Conservation (phyloP, 2,329 filamentous ascomycete genomes). For the Chalaropsis ovoidea region DNA sequence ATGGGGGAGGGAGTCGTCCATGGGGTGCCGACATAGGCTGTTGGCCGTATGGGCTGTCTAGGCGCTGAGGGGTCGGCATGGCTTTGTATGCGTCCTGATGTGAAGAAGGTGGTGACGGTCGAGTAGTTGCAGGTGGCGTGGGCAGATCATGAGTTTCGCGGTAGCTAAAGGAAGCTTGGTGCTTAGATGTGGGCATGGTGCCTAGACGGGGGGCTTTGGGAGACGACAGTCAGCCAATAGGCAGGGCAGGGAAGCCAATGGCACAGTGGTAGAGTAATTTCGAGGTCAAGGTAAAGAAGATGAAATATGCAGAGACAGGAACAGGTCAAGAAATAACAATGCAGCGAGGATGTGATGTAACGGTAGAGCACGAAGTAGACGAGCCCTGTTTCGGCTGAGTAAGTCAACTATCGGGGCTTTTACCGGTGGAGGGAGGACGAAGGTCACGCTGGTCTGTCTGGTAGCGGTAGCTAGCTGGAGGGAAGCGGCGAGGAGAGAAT, state of each 20-base stretch:
- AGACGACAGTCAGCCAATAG: not conserved
- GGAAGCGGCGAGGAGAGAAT: not conserved
- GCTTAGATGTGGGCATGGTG: constrained; percentile 53
- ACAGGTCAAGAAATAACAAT: constrained; percentile 8
- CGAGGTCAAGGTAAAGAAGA: constrained; percentile 8
- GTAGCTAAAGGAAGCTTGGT: constrained; percentile 50
- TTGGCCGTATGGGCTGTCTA: constrained; percentile 35
- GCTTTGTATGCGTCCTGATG: constrained; percentile 41
- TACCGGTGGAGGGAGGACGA: not conserved
- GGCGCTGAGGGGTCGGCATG: constrained; percentile 35
- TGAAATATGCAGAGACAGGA: constrained; percentile 10
- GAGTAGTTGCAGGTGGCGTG: constrained; percentile 47
- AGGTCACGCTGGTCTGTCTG: not conserved
- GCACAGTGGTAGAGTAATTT: not conserved
- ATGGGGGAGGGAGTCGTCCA: constrained; percentile 58
- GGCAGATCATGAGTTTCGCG: constrained; percentile 53
- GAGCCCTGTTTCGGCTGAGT: not conserved
- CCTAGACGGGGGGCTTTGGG: constrained; percentile 27
- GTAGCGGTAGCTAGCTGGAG: not conserved
- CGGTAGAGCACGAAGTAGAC: not conserved
- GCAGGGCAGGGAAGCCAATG: not conserved
- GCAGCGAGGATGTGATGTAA: constrained; percentile 7
- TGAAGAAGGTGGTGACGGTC: constrained; percentile 46
- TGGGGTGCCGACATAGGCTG: constrained; percentile 59
- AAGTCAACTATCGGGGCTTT: not conserved